Conservation (phyloP, 106 monocot species). For the Phalaenopsis equestris region DNA sequence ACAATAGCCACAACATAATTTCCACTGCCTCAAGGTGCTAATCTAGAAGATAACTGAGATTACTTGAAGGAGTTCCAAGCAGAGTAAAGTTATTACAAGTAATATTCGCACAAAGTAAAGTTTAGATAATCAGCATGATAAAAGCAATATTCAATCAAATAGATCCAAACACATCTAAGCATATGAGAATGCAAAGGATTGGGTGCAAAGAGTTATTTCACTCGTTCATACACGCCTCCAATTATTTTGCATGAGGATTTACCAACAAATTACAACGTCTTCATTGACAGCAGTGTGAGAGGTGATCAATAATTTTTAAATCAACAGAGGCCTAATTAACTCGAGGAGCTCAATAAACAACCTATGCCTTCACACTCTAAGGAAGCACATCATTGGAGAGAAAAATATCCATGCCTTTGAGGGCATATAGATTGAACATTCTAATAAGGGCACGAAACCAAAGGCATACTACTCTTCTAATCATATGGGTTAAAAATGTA, state of each 20-base stretch:
- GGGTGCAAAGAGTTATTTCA: too few species aligned
- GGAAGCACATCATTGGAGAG: background rate
- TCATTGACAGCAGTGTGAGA: background rate
- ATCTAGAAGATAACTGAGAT: background rate
- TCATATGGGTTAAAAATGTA: background rate
- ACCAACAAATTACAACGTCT: too few species aligned
- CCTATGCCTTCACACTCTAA: background rate
- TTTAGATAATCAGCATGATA: background rate
- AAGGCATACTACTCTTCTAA: background rate
- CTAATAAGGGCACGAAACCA: background rate
- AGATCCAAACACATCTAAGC: too few species aligned
- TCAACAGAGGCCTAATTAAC: background rate
- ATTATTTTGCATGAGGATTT: too few species aligned
- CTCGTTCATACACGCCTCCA: too few species aligned
- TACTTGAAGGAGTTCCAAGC: background rate
- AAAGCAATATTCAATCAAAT: too few species aligned
- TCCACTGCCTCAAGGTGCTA: background rate
- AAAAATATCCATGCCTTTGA: background rate
- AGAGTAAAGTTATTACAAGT: background rate
- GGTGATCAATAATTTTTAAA: background rate
- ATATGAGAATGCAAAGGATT: too few species aligned
- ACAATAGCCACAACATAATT: background rate
- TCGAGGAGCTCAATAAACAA: background rate
- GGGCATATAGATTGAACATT: background rate
- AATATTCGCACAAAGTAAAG: background rate